Evolutionary conservation across 2,329 filamentous ascomycete genomes (phyloP), one percentile per base, ranked within the genome.

Genomic region (Botryotinia globosa): DNA sequence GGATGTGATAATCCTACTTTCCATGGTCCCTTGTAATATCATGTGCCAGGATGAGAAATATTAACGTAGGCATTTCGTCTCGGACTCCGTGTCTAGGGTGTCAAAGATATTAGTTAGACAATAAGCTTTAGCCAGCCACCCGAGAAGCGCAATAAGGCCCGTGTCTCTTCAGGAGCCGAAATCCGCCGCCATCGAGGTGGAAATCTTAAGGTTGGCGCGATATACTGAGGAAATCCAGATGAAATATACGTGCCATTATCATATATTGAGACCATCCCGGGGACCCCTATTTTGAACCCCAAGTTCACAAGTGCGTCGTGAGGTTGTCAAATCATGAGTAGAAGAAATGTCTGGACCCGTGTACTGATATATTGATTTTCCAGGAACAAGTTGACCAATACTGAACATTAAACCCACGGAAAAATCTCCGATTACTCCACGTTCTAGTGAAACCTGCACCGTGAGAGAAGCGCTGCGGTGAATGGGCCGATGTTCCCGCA

Each of bases 51-150:
- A 29, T 54, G 4, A 37, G 25, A 63, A 29, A 42, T 54, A n/a
- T n/a, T n/a, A 37, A 34, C 54, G 75, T 75, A 76, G 76, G 75
- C 75, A 76, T 73, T 76, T 77, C 75, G 77, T 76, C 74, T 77
- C 75, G 74, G 73, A 68, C 74, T 76, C 75, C 74, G 74, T 69
- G 39, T 42, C 58, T 54, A 65, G 69, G 45, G 34, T 22, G 9
- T 69, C 25, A 22, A 32, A 65, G 32, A 29, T 25, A 71, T 71
- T 71, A 44, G 34, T 42, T 44, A 48, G 37, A 56, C n/a, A n/a
- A 65, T n/a, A 29, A 71, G 69, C 69, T 39, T 65, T 65, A 51
- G 45, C 44, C 59, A 71, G 69, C 70, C 70, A 68, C 70, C 70
- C 62, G 44, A 67, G 71, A 45, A 72, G 42, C 72, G 72, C 72